Conservation (phyloP, 148 eudicot species). For the Gaultheria prostrata region DNA sequence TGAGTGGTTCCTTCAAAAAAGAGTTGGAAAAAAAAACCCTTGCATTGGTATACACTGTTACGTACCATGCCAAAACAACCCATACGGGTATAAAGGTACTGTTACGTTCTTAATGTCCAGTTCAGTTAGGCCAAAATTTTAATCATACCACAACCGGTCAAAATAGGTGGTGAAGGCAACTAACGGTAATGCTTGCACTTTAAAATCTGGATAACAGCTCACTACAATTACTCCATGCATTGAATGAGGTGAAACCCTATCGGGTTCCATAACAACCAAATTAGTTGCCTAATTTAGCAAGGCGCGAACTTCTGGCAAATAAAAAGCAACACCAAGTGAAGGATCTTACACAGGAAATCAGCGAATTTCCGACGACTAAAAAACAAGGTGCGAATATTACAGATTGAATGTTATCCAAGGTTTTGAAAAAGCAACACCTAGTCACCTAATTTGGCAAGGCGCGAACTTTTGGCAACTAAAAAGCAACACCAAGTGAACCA, state of each 20-base stretch:
- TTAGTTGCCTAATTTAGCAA: not conserved
- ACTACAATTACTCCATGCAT: not conserved
- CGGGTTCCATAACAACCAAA: not conserved
- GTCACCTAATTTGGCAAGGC: not conserved
- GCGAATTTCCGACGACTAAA: not conserved
- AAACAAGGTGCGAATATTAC: not conserved
- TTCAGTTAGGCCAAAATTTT: not conserved
- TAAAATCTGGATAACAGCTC: not conserved
- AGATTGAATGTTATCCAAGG: not conserved
- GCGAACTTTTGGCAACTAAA: not conserved
- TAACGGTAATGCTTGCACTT: not conserved
- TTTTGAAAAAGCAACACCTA: not conserved
- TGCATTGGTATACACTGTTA: not conserved
- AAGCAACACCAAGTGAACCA: not conserved
- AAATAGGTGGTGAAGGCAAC: not conserved
- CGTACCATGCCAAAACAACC: not conserved
- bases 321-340: not conserved
- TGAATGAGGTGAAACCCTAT: not conserved
- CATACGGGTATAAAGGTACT: not conserved
- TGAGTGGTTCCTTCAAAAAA: not conserved
- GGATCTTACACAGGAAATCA: not conserved
- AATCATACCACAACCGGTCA: not conserved
- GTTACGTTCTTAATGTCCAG: not conserved
- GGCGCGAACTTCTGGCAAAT: not conserved
- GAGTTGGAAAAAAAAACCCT: not conserved